These are phyloP conservation scores for Rozella allomycis DNA, from an alignment of 371 early-diverging fungal species.

Conservation along the genomic window DNA sequence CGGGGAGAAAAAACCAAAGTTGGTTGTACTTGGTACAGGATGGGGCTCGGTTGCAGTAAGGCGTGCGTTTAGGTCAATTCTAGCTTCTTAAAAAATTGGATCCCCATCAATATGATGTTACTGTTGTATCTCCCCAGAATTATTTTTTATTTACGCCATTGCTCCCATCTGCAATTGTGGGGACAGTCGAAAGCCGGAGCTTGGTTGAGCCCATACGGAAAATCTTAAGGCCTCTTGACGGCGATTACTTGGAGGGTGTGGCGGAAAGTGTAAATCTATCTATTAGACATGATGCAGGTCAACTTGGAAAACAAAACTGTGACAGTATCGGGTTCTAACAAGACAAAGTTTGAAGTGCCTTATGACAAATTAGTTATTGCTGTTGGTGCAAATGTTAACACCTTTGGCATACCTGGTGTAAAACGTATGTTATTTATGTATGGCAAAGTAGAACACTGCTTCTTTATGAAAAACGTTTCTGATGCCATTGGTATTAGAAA, in stretches of 20 bases:
- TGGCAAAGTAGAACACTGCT: slow-evolving; percentile 18
- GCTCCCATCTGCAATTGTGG: slow-evolving; percentile 56
- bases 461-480: slow-evolving; percentile 25
- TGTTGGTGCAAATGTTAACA: slow-evolving; percentile 65
- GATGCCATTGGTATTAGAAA: slow-evolving; percentile 75
- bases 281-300: slow-evolving; percentile 65
- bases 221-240: slow-evolving; percentile 55
- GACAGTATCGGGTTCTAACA: slow-evolving; percentile 25
- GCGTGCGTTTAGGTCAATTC: too few species aligned
- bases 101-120: not conserved
- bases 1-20: not conserved
- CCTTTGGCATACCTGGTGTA: slow-evolving; percentile 49
- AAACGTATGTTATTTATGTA: not conserved
- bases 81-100: not conserved
- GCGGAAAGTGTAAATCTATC: slow-evolving; percentile 53
- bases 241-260: too few species aligned
- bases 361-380: slow-evolving; percentile 79
- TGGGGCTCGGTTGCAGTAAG: slow-evolving; percentile 1
- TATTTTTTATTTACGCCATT: slow-evolving; percentile 85
- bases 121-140: slow-evolving; percentile 58
- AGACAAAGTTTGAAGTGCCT: slow-evolving; percentile 10
- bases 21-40: slow-evolving; percentile 1
- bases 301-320: slow-evolving; percentile 49
- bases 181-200: slow-evolving; percentile 58
- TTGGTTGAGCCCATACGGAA: slow-evolving; percentile 70